These are phyloP conservation scores for Pterocarpus macrocarpus DNA, from an alignment of 306 rosid species.

Conservation along the genomic window DNA sequence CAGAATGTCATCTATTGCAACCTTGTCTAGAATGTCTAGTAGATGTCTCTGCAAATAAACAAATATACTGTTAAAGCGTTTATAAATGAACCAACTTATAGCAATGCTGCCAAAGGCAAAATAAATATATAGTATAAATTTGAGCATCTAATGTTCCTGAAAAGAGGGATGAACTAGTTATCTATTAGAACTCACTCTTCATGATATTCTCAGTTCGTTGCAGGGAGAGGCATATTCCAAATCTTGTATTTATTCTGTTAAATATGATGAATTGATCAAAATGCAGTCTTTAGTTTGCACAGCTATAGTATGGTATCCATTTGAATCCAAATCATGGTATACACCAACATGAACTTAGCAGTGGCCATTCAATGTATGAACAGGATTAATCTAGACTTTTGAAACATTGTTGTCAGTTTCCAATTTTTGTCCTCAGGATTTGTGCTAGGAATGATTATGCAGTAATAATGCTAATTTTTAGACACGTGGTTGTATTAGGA, in stretches of 20 bases:
- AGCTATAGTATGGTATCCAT: too few species aligned
- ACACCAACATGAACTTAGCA: too few species aligned
- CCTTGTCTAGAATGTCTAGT: conserved; percentile 59
- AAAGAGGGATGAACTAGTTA: too few species aligned
- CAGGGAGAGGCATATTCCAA: not conserved
- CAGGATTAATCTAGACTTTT: not conserved
- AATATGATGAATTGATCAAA: too few species aligned
- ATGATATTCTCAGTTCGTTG: not conserved
- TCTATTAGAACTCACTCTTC: too few species aligned
- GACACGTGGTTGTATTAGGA: too few species aligned
- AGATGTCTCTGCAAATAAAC: conserved; percentile 62
- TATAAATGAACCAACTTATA: not conserved
- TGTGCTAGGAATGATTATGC: not conserved
- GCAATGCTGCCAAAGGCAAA: not conserved
- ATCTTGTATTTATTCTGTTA: too few species aligned
- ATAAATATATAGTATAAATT: not conserved
- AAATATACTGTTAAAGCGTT: not conserved
- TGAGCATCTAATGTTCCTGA: not conserved
- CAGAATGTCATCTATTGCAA: conserved; percentile 59
- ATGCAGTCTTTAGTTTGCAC: too few species aligned
- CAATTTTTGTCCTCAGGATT: not conserved
- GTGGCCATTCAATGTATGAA: too few species aligned
- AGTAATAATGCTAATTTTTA: not conserved
- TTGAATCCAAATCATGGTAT: too few species aligned
- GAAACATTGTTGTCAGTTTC: not conserved